phyloP scores from a whole-genome alignment of 1,284 basidiomycete species.

The Chalciporus sp. region DNA sequence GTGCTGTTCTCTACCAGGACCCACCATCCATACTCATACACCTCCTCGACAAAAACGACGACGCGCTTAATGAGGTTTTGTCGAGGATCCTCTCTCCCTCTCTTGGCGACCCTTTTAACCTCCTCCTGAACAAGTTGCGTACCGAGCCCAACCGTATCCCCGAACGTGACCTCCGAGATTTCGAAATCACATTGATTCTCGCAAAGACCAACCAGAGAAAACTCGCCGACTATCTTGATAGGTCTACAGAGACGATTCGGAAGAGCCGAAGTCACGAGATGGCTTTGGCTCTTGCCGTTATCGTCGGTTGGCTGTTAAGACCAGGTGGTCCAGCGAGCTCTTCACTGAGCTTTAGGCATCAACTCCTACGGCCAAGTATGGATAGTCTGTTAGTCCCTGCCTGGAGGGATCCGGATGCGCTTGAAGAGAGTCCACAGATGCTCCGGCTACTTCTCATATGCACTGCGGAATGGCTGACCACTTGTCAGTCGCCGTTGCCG shows the following conservation, averaged over 20 bases:
- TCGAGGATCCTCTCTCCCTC: constrained; percentile 1
- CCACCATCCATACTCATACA: constrained; percentile 2
- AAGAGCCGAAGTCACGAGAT: not conserved
- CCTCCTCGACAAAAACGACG: not conserved
- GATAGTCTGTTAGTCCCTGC: no score
- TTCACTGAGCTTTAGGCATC: not conserved
- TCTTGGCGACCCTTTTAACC: not conserved
- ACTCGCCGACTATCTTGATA: constrained; percentile 8
- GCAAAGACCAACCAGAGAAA: constrained; percentile 2
- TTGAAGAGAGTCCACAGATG: no score
- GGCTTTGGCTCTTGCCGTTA: constrained; percentile 6
- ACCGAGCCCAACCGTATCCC: constrained; percentile 1
- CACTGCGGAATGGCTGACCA: no score
- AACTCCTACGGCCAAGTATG: not conserved
- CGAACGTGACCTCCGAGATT: constrained; percentile 7
- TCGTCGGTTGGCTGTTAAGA: constrained; percentile 8
- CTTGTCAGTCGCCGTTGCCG: no score
- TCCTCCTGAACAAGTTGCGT: constrained; percentile 1
- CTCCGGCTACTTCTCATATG: no score
- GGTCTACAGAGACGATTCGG: constrained; percentile 1
- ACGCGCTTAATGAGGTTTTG: not conserved
- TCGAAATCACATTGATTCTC: constrained; percentile 5
- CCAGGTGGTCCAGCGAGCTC: not conserved
- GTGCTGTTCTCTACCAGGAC: constrained; percentile 2
- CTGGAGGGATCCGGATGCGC: no score